These are phyloP conservation scores for Oryza longistaminata DNA, from an alignment of 176 grass and related monocot genomes.

Conservation along the genomic window DNA sequence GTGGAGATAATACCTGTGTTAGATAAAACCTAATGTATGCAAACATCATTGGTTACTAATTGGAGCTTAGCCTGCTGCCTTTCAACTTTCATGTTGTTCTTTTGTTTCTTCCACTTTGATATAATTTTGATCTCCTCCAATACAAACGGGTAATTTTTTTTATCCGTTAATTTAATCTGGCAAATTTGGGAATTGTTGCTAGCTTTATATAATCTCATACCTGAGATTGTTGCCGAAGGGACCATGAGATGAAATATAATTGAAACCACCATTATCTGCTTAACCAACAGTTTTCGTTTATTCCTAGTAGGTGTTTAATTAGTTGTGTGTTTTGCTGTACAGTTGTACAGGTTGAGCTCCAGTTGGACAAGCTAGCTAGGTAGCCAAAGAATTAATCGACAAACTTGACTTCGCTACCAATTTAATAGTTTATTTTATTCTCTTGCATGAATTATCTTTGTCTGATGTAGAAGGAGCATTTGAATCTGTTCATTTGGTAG, in stretches of 20 bases:
- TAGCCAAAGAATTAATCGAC: conserved; percentile 9
- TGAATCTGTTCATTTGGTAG: background rate
- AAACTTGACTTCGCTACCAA: conserved; percentile 41
- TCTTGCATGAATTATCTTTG: background rate
- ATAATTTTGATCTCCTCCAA: background rate
- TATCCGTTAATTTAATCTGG: background rate
- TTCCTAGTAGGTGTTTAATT: background rate
- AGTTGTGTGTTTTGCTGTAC: background rate
- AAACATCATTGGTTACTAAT: conserved; percentile 3
- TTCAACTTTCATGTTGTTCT: conserved; percentile 14
- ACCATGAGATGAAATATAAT: background rate
- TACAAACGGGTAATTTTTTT: background rate
- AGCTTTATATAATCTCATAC: background rate
- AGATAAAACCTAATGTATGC: conserved; percentile 21
- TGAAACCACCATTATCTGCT: background rate
- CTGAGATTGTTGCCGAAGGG: background rate
- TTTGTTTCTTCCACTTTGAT: conserved; percentile 22
- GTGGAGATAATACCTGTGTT: background rate
- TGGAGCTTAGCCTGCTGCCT: background rate
- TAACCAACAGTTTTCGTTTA: background rate
- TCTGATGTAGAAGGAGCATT: conserved; percentile 30
- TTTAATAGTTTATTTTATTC: background rate
- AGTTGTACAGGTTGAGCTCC: background rate
- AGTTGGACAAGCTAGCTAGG: background rate
- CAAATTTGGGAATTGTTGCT: background rate